Base-by-base conservation (phyloP, 225 moss, liverwort and hornwort species). In the Bryoerythrophyllum caledonicum region DNA sequence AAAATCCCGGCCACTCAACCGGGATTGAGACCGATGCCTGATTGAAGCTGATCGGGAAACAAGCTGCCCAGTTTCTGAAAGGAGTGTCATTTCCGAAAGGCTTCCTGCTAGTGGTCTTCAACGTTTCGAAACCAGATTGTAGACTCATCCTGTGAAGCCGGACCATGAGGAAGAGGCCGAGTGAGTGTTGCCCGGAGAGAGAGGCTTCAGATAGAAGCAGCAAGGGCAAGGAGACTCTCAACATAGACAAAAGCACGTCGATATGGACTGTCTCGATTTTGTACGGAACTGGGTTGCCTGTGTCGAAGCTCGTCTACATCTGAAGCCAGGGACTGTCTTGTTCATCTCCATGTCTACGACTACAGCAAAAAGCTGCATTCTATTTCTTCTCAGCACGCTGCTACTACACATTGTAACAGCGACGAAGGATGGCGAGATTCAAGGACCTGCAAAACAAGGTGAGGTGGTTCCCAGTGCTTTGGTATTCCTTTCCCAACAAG, bases 371-470 rank as follows among this genome's bases (percentile, higher is more conserved):
- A 38, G 17, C 62, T 56, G 79, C 67, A 62, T 79, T 65, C 62
- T 67, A 46, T 49, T 67, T 76, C 75, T 79, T 38, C 67, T 83
- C 17, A 71, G 67, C 49, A 37, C 38, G 38, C 37, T 61, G 38
- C 51, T 16, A 48, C 67, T 71, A 15, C 71, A 62, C 21, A 35
- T 72, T 34, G 68, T 28, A 28, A 63, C 67, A 56, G 74, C 74
- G 9, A 35, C 48, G 28, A 11, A 62, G 65, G 67, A 72, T 37
- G 66, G 58, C 13, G 53, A n/a, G 59, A n/a, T 52, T 74, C 70
- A 41, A 74, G 59, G 69, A 30, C 54, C 55, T 51, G 59, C 65
- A 65, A 68, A 49, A 73, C 61, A 67, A 83, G 83, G 83, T 75
- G 67, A 83, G 75, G 11, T 61, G 71, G 8, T 61, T 71, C 76